Percentiles rank a stretch among this genome's conserved stretches.
Conservation (phyloP, 371 early-diverging fungal species). For the Apophysomyces ossiformis region DNA sequence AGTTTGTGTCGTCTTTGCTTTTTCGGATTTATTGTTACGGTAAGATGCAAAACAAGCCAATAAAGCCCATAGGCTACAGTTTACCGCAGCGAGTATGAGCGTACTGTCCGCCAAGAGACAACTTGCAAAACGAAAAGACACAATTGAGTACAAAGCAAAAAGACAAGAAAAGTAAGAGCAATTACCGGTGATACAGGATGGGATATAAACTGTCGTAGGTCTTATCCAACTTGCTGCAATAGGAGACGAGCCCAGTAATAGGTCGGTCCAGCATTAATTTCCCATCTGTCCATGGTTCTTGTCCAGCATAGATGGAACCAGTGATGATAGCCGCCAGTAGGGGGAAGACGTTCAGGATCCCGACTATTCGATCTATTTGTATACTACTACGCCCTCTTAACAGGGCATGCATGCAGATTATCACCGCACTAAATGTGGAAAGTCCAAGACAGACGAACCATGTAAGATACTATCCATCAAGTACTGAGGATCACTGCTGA, state of each 20-base stretch:
- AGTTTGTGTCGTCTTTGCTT: neutral
- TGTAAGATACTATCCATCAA: neutral
- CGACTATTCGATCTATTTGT: slow-evolving; percentile 1
- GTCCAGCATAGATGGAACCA: neutral
- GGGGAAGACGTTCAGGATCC: neutral
- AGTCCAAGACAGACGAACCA: slow-evolving; percentile 7
- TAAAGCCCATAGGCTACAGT: neutral
- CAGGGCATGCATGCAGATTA: slow-evolving; percentile 1
- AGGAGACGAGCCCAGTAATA: neutral
- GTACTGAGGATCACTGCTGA: neutral
- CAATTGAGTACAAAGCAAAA: neutral
- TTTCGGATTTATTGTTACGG: neutral
- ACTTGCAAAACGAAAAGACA: neutral
- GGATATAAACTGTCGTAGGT: neutral
- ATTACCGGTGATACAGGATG: neutral
- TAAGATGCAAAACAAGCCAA: neutral
- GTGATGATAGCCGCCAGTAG: neutral
- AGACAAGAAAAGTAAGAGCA: neutral
- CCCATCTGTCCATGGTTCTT: slow-evolving; percentile 4
- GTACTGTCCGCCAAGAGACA: neutral
- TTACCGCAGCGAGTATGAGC: neutral
- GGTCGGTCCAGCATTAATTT: neutral
- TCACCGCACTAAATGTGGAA: neutral
- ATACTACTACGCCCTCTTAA: neutral
- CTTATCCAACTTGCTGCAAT: neutral